phyloP scores from a whole-genome alignment of 805 yeast genomes.

The Candida koratica region DNA sequence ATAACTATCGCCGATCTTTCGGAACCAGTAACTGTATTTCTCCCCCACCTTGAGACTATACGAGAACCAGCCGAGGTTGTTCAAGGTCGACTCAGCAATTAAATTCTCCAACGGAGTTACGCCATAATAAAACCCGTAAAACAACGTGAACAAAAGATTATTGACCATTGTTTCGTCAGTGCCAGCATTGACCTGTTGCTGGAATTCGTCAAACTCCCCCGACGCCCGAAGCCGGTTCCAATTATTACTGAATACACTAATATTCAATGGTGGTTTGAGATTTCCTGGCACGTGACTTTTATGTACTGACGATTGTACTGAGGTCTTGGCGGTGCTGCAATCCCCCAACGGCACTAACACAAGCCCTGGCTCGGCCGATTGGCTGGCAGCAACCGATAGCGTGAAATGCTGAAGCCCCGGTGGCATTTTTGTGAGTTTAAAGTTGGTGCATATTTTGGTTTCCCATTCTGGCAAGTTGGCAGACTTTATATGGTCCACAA shows the following conservation, averaged over 20 bases:
- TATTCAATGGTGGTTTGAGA: slow-evolving; percentile 32
- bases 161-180: slow-evolving; percentile 21
- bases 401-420: slow-evolving; percentile 43
- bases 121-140: slow-evolving; percentile 43
- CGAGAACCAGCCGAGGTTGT: slow-evolving; percentile 41
- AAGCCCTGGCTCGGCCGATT: slow-evolving; percentile 9
- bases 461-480: slow-evolving; percentile 31
- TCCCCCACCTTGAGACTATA: slow-evolving; percentile 20
- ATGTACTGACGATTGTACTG: slow-evolving; percentile 17
- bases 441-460: slow-evolving; percentile 32
- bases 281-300: slow-evolving; percentile 34
- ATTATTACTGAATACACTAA: slow-evolving; percentile 33
- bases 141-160: slow-evolving; percentile 37
- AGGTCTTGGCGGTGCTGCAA: slow-evolving; percentile 15
- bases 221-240: slow-evolving; percentile 40
- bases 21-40: slow-evolving; percentile 20
- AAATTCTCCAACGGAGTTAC: slow-evolving; percentile 40
- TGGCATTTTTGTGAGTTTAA: slow-evolving; percentile 31
- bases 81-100: slow-evolving; percentile 38
- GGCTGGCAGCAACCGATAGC: slow-evolving; percentile 33
- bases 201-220: slow-evolving; percentile 30
- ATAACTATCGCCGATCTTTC: slow-evolving; percentile 31
- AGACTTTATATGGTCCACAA: slow-evolving; percentile 4
- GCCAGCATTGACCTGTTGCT: slow-evolving; percentile 23
- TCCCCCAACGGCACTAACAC: slow-evolving; percentile 12